Percentiles rank a stretch among this genome's conserved stretches.
Evolutionary conservation across 352 stramenopile species (phyloP).

Genomic region (Peronospora destructor): DNA sequence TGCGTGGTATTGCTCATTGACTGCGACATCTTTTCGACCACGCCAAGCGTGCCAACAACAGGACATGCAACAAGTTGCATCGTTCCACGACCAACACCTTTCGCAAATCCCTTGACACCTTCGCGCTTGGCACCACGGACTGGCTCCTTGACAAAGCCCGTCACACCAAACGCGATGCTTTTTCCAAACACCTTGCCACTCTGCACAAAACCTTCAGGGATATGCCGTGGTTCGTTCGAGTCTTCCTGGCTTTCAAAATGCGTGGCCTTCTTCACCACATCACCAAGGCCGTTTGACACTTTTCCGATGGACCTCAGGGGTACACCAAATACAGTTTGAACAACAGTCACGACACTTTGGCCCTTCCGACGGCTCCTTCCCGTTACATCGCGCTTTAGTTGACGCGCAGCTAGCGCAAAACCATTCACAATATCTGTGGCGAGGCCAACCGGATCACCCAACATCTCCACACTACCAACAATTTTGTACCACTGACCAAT

Average conservation of each 20-base stretch:
- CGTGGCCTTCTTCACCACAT: conserved; percentile 81
- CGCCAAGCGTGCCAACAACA: conserved; percentile 75
- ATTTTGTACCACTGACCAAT: conserved; percentile 87
- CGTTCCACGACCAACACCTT: conserved; percentile 71
- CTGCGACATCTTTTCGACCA: conserved; percentile 78
- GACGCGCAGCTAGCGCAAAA: conserved; percentile 67
- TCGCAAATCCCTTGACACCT: conserved; percentile 78
- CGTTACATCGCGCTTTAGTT: conserved; percentile 73
- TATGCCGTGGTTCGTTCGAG: conserved; percentile 54
- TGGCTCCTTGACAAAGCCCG: conserved; percentile 76
- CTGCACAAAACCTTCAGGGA: conserved; percentile 70
- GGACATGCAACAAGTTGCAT: conserved; percentile 71
- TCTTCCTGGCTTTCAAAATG: conserved; percentile 79
- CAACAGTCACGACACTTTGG: conserved; percentile 68
- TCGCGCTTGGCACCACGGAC: conserved; percentile 64
- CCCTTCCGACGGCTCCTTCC: conserved; percentile 79
- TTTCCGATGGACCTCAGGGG: conserved; percentile 73
- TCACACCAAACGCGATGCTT: conserved; percentile 68
- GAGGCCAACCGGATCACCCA: conserved; percentile 77
- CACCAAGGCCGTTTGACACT: conserved; percentile 75
- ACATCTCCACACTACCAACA: conserved; percentile 77
- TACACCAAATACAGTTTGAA: conserved; percentile 76
- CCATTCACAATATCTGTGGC: conserved; percentile 82
- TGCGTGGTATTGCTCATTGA: conserved; percentile 85
- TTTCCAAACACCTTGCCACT: conserved; percentile 70